Conservation (phyloP, 345 rosid genomes). For the Rhizophora mangle region DNA sequence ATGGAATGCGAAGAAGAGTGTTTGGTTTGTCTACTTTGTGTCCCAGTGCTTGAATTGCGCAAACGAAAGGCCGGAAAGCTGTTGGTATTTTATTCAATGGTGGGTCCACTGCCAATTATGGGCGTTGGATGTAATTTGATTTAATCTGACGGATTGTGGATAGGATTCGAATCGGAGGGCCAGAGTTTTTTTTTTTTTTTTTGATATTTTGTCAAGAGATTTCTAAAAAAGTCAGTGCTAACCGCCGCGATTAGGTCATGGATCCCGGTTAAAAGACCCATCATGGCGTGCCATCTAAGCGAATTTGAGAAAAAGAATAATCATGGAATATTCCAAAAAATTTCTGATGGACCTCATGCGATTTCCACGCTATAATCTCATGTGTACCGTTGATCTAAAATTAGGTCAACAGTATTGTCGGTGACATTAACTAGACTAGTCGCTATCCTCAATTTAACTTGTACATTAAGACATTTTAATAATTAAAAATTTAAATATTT, state of each 20-base stretch:
- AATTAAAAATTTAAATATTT: background rate
- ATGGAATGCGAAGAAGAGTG: background rate
- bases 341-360: too few species aligned
- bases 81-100: slow-evolving; percentile 2
- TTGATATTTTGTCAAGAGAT: background rate
- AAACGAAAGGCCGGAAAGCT: background rate
- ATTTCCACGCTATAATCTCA: too few species aligned
- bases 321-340: too few species aligned
- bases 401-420: too few species aligned
- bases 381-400: too few species aligned
- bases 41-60: background rate
- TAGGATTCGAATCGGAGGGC: background rate
- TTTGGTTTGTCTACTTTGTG: background rate
- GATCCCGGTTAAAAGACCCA: too few species aligned
- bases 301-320: too few species aligned
- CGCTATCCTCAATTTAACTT: background rate
- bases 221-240: too few species aligned
- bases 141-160: background rate
- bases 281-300: too few species aligned
- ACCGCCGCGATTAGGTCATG: too few species aligned
- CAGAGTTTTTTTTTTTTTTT: too few species aligned
- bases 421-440: too few species aligned
- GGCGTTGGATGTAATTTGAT: slow-evolving; percentile 9
- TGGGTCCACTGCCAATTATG: background rate
- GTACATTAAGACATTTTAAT: background rate